Base-by-base conservation (phyloP, 2,329 filamentous ascomycete species). In the Tolypocladium endophyticum region DNA sequence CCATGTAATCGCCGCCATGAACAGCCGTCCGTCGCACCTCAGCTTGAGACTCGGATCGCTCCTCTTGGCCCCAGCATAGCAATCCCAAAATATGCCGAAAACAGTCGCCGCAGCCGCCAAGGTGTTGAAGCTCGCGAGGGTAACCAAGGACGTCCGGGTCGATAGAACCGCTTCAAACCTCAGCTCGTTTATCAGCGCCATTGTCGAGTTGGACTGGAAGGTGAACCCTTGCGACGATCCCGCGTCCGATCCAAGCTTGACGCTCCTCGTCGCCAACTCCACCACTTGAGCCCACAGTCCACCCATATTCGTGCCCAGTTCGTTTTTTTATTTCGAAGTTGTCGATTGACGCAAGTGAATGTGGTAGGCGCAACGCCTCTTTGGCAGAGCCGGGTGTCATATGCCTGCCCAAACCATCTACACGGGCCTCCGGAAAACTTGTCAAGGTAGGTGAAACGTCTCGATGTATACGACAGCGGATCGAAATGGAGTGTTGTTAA, bases 81-180 rank as follows among this genome's bases (percentile, higher is more conserved):
- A 79, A 62, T 85, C 81, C 69, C 80, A 81, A 47, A 84, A 69
- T 58, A 87, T 86, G 33, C 82, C 82, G 33, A 76, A 64, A 12
- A 81, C 80, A 8, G 83, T 84, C 23, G 77, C 76, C 60, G 83
- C 78, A 5, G 83, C 83, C 23, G 81, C 81, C 58, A 85, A 68
- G 28, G 82, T 77, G 69, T 87, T 87, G 73, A 87, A 86, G 59
- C 76, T 72, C 41, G 84, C 80, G 59, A 87, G 75, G 61, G 86
- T 83, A 59, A 87, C 80, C 52, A 82, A 83, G 30, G 83, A 85
- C 23, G 81, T 84, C 64, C 85, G 77, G 66, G 85, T 76, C 39
- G 83, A 85, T 66, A 79, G 84, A 62, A 79, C 78, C 20, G 79
- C 76, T 36, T 77, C 76, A 63, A 83, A 81, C 60, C 73, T 76